Evolutionary conservation across 345 rosid genomes (phyloP), one percentile per base, ranked within the genome.

Genomic region (Salix udensis): DNA sequence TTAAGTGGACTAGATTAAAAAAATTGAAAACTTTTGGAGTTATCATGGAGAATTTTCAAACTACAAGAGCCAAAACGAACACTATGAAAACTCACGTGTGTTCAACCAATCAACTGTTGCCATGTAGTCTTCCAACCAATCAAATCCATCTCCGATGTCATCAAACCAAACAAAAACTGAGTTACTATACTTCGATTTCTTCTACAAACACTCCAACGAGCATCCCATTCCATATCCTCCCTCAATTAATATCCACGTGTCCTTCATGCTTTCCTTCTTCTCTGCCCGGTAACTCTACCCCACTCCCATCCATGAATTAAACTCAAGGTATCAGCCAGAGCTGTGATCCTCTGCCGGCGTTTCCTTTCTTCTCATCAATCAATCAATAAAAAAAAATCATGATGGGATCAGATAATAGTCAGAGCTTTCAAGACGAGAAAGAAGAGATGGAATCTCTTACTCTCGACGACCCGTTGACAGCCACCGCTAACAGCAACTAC

Each of bases 371-470:
- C 23, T 37, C 6, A 16, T 7, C 7, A 30, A 10, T 11, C 18
- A 37, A 4, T 70, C 18, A 44, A 23, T 44, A 11, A 14, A 12
- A 10, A 21, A 28, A 8, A 26, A 72, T 42, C 11, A 95, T 95
- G 98, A 93, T 93, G 98, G 98, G 93, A 72, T 91, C 96, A 68
- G 97, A 19, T 18, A 52, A 93, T 79, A 88, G 84, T 71, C 89
- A 83, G 65, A 88, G 87, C 42, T 83, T 71, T 73, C 88, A 86
- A 76, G 92, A 87, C 65, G 84, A 93, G 24, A 87, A 82, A 60
- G 97, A 89, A 69, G 90, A 92, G 5, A 87, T 88, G 97, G 94
- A 95, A 67, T 89, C 72, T 74, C 97, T 95, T 46, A 79, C 83
- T 44, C 89, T 95, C 60, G 86, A 88, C 76, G 88, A 85, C 10